Percentiles rank a stretch among this genome's conserved stretches.
Conservation (phyloP, 208 protist species). For the Trypanosomatidae sp. region DNA sequence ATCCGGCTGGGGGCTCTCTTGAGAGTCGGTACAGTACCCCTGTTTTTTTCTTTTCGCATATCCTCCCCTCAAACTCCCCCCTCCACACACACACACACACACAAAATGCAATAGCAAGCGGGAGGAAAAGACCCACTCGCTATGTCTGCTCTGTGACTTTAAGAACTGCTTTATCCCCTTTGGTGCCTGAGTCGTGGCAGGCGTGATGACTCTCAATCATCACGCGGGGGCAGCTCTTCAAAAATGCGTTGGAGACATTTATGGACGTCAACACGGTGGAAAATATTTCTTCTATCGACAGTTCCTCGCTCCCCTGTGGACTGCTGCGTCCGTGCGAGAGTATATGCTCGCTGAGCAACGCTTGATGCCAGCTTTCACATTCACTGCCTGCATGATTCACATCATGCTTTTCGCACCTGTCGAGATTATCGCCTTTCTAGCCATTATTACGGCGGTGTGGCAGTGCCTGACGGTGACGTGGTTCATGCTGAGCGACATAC, state of each 20-base stretch:
- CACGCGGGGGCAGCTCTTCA: slow-evolving; percentile 60
- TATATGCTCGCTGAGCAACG: slow-evolving; percentile 62
- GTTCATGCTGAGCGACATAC: slow-evolving; percentile 75
- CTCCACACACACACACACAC: neutral
- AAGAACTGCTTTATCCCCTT: slow-evolving; percentile 67
- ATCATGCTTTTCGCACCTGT: slow-evolving; percentile 61
- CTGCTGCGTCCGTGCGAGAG: slow-evolving; percentile 57
- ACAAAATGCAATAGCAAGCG: slow-evolving; percentile 5
- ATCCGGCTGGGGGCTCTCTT: slow-evolving; percentile 29
- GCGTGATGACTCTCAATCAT: slow-evolving; percentile 59
- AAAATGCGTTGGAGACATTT: slow-evolving; percentile 47
- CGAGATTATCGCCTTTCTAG: slow-evolving; percentile 37
- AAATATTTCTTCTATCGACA: slow-evolving; percentile 54
- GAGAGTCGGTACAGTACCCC: slow-evolving; percentile 24
- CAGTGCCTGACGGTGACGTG: slow-evolving; percentile 78
- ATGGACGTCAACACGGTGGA: slow-evolving; percentile 59
- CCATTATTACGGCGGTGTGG: slow-evolving; percentile 50
- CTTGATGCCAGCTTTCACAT: slow-evolving; percentile 51
- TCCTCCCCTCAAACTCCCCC: no score
- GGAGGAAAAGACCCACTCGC: slow-evolving; percentile 19
- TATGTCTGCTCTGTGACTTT: slow-evolving; percentile 52
- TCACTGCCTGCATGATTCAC: slow-evolving; percentile 48
- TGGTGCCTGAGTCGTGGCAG: slow-evolving; percentile 31
- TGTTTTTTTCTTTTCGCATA: neutral
- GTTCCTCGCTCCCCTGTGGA: slow-evolving; percentile 71